Conservation (phyloP, 2,329 filamentous ascomycete genomes). For the Colletotrichum gloeosporioides region DNA sequence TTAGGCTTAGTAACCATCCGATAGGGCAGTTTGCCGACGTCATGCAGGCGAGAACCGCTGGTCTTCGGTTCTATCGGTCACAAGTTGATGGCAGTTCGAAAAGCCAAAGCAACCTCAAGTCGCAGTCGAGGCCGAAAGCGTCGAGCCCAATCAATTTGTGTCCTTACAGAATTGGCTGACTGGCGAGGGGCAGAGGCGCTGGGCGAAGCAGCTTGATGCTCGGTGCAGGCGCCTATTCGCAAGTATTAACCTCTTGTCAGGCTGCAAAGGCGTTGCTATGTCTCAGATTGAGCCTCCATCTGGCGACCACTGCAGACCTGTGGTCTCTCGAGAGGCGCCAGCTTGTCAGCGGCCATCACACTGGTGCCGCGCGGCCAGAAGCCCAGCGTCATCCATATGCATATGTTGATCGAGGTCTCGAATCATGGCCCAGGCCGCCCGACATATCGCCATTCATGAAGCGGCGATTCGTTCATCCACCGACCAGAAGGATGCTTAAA, state of each 20-base stretch:
- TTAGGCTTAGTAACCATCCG: conserved; percentile 3
- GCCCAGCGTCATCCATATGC: not conserved
- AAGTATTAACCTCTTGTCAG: not conserved
- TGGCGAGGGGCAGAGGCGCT: not conserved
- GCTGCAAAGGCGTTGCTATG: not conserved
- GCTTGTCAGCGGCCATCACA: not conserved
- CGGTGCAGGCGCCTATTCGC: not conserved
- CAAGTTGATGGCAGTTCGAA: not conserved
- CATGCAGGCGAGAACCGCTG: not conserved
- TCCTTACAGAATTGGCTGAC: not conserved
- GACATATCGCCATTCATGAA: not conserved
- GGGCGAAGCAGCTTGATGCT: not conserved
- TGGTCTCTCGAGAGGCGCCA: not conserved
- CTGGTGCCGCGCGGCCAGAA: conserved; percentile 11
- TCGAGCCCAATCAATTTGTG: not conserved
- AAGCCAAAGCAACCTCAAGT: conserved; percentile 1
- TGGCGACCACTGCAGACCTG: not conserved
- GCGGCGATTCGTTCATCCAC: not conserved
- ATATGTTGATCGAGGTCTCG: not conserved
- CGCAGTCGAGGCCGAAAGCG: not conserved
- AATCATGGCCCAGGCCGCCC: not conserved
- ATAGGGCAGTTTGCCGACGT: not conserved
- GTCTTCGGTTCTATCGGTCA: not conserved
- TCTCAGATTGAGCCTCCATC: not conserved
- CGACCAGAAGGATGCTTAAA: conserved; percentile 3